Conservation (phyloP, 192 early-diverging fungal species). For the Coemansia sp. region DNA sequence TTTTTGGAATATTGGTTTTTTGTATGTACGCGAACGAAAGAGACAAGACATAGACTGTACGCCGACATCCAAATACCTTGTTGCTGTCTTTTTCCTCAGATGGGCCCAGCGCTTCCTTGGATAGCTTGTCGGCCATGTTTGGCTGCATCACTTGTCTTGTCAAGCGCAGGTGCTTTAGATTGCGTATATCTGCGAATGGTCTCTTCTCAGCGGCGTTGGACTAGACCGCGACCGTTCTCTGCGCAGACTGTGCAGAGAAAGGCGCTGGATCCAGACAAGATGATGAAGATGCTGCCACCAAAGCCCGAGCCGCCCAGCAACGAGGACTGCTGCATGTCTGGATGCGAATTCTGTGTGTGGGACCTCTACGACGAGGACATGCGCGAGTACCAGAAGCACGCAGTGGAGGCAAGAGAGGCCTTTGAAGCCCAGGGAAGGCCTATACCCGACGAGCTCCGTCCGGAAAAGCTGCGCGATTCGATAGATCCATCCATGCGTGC, state of each 20-base stretch:
- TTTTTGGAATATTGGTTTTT: neutral
- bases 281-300: conserved; percentile 44
- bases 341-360: conserved; percentile 56
- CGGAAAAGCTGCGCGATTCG: conserved; percentile 33
- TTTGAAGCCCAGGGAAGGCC: conserved; percentile 31
- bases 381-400: conserved; percentile 50
- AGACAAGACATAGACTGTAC: neutral
- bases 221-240: conserved; percentile 7
- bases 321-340: conserved; percentile 47
- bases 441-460: conserved; percentile 35
- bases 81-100: neutral
- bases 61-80: neutral
- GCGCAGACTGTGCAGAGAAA: neutral
- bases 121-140: neutral
- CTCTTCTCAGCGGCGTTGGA: neutral
- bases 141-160: neutral
- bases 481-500: conserved; percentile 54
- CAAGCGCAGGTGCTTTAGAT: neutral
- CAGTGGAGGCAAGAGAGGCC: conserved; percentile 18
- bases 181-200: neutral
- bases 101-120: conserved; percentile 4
- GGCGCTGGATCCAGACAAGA: conserved; percentile 22
- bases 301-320: conserved; percentile 52
- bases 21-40: neutral
- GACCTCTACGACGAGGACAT: conserved; percentile 56